Conservation (phyloP, 352 stramenopile genomes). For the Phytophthora pinifolia region DNA sequence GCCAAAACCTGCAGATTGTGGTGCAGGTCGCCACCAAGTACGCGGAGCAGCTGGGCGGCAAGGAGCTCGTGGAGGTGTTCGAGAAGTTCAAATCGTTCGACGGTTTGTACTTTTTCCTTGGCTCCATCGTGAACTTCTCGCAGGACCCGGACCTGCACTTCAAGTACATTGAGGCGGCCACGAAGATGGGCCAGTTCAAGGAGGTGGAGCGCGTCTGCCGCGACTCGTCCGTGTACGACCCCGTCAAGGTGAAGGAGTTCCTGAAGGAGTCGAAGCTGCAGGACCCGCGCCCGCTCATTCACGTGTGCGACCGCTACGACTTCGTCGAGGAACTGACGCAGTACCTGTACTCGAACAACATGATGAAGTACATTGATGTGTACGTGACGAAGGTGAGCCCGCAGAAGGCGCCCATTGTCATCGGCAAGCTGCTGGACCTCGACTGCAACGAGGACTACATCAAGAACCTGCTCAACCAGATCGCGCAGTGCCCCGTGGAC, state of each 20-base stretch:
- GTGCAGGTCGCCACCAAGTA: constrained; percentile 98
- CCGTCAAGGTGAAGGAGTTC: constrained; percentile 99
- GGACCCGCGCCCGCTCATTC: constrained; percentile 98
- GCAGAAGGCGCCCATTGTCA: constrained; percentile 97
- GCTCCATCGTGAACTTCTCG: constrained; percentile 98
- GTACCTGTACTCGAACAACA: constrained; percentile 99
- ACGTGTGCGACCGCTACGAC: constrained; percentile 99
- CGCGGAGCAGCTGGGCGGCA: constrained; percentile 90
- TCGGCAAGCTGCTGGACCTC: constrained; percentile 98
- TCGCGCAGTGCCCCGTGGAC: constrained; percentile 94
- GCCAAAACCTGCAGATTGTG: constrained; percentile 98
- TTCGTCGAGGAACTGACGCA: constrained; percentile 99
- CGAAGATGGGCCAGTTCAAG: constrained; percentile 99
- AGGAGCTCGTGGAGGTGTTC: constrained; percentile 98
- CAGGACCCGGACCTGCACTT: constrained; percentile 99
- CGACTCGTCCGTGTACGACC: constrained; percentile 99
- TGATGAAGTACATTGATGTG: constrained; percentile 99
- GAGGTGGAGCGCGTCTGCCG: constrained; percentile 99
- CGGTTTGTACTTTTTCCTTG: constrained; percentile 98
- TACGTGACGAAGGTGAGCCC: constrained; percentile 98
- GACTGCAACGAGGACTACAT: constrained; percentile 99
- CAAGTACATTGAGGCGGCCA: constrained; percentile 99
- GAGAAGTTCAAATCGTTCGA: constrained; percentile 99
- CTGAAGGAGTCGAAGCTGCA: constrained; percentile 99
- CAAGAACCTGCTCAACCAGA: constrained; percentile 99